Evolutionary conservation across 2,329 filamentous ascomycete species (phyloP).

Genomic region (Aspergillus viridinutans): DNA sequence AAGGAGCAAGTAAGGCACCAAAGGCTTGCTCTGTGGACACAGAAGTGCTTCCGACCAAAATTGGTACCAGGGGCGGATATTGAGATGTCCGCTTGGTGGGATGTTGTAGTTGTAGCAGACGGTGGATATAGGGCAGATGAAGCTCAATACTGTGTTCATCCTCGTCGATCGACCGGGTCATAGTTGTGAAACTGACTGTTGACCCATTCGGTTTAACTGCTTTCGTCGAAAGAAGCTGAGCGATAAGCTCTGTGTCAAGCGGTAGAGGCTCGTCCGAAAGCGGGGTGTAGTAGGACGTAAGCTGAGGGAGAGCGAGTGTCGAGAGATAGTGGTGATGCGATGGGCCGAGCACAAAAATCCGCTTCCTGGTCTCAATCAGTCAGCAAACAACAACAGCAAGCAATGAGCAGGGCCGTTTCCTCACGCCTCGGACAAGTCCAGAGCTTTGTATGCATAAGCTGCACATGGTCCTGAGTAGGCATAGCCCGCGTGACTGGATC

Average conservation of each 20-base stretch:
- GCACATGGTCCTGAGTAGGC: constrained; percentile 86
- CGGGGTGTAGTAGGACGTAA: constrained; percentile 49
- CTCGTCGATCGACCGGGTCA: constrained; percentile 65
- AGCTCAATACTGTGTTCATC: constrained; percentile 93
- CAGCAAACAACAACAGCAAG: background rate
- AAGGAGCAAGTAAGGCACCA: constrained; percentile 69
- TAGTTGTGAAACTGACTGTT: constrained; percentile 44
- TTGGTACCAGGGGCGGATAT: constrained; percentile 74
- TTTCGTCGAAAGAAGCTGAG: constrained; percentile 29
- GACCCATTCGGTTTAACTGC: constrained; percentile 27
- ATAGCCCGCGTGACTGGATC: constrained; percentile 82
- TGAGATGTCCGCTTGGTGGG: constrained; percentile 47
- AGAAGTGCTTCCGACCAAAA: constrained; percentile 76
- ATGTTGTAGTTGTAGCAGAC: constrained; percentile 57
- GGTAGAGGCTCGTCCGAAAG: constrained; percentile 42
- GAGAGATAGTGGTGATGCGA: constrained; percentile 82
- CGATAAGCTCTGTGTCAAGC: constrained; percentile 42
- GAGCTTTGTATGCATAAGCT: constrained; percentile 87
- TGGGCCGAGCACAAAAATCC: constrained; percentile 86
- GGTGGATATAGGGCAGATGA: constrained; percentile 91
- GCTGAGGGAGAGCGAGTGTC: constrained; percentile 71
- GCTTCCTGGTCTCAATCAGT: constrained; percentile 54
- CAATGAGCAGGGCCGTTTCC: constrained; percentile 20
- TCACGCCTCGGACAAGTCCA: constrained; percentile 73
- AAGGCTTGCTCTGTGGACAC: constrained; percentile 61